Evolutionary conservation across 2,329 filamentous ascomycete genomes (phyloP).

Genomic region (Fusarium mangiferae): DNA sequence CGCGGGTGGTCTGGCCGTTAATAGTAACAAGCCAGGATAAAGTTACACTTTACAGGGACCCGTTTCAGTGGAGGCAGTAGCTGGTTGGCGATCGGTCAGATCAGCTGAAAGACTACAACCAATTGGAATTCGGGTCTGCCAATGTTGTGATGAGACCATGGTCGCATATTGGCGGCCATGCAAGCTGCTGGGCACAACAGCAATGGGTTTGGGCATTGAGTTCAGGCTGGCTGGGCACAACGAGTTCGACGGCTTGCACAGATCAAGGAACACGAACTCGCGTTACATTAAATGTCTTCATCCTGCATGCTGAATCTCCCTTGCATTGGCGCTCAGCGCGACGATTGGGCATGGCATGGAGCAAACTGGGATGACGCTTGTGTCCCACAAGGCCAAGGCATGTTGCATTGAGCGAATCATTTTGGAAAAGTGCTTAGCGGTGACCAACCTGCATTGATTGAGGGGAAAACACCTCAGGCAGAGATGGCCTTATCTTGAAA

Average conservation of each 20-base stretch:
- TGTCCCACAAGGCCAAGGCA: constrained; percentile 33
- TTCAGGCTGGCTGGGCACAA: not conserved
- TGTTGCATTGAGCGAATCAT: constrained; percentile 24
- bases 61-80: constrained; percentile 5
- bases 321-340: constrained; percentile 39
- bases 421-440: constrained; percentile 16
- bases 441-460: constrained; percentile 23
- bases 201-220: not conserved
- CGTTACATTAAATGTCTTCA: not conserved
- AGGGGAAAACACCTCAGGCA: constrained; percentile 33
- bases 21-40: constrained; percentile 24
- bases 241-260: not conserved
- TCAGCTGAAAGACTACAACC: constrained; percentile 18
- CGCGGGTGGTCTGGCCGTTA: constrained; percentile 43
- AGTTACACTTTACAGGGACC: constrained; percentile 12
- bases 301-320: constrained; percentile 25
- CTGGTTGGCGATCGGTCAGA: constrained; percentile 24
- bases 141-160: constrained; percentile 28
- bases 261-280: not conserved
- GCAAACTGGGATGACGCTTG: constrained; percentile 25
- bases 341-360: constrained; percentile 32
- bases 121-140: constrained; percentile 3
- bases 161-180: constrained; percentile 36
- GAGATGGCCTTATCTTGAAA: not conserved
- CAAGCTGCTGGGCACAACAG: not conserved